phyloP scores from a whole-genome alignment of 2,329 filamentous ascomycete genomes.

The Colletotrichum kahawae region DNA sequence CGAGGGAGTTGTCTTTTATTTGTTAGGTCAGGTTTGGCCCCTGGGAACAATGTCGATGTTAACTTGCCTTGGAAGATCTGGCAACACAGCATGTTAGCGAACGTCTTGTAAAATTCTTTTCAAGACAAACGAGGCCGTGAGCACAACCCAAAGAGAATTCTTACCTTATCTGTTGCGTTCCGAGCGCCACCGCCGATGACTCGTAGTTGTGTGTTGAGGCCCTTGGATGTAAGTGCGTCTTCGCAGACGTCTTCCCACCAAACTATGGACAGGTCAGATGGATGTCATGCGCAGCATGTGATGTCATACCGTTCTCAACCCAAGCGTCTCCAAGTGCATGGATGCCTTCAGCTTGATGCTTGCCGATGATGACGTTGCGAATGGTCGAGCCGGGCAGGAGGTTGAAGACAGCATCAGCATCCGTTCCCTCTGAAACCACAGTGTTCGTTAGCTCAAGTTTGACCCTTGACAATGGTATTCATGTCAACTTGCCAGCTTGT shows the following conservation, averaged over 20 bases:
- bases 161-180: constrained; percentile 33
- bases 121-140: background rate
- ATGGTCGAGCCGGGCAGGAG: constrained; percentile 39
- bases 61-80: constrained; percentile 30
- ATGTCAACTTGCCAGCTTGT: constrained; percentile 30
- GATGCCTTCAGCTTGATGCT: constrained; percentile 37
- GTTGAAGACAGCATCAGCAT: constrained; percentile 44
- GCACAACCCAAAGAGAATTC: rapidly evolving
- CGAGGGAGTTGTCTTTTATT: constrained; percentile 28
- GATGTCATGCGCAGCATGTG: rapidly evolving
- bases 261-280: constrained; percentile 13
- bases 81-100: background rate
- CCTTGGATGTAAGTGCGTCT: constrained; percentile 32
- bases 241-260: constrained; percentile 37
- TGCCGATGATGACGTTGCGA: constrained; percentile 43
- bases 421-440: constrained; percentile 38
- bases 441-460: background rate
- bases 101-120: too few species aligned
- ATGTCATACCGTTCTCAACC: constrained; percentile 31
- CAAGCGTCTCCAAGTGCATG: constrained; percentile 34
- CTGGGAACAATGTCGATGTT: background rate
- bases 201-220: constrained; percentile 33
- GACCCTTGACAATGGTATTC: background rate
- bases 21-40: background rate
- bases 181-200: constrained; percentile 32